Evolutionary conservation across 257 asterid species (phyloP), one percentile per base, ranked within the genome.

Genomic region (Primulina tabacum): DNA sequence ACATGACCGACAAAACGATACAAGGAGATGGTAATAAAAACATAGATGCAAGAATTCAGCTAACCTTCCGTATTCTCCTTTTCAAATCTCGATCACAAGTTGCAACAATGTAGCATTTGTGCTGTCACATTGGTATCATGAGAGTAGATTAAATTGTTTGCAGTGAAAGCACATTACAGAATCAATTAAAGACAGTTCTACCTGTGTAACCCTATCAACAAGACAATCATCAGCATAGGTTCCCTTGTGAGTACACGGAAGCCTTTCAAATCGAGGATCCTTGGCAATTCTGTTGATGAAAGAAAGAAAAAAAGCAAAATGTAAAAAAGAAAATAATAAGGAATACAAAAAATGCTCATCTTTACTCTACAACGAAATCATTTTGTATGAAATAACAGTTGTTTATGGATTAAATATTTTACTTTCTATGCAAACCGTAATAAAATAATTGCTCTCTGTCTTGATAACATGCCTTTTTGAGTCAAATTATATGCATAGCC

Each of bases 231-330:
- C 99, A 64, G 97, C 99, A 85, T 91, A 94, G 16, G 97, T 94
- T 78, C 99, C 97, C 77, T 85, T 91, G 87, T 94, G 99, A 38
- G 77, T 77, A 76, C 97, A 94, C 30, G 99, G 97, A 72, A 94
- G 97, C 90, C 97, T 89, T 78, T 88, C 97, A 77, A 94, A 88
- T 20, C 95, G 95, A 81, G 99, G 97, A 73, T 94, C 99, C 87
- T 91, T 91, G 0, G 99, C 99, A 69, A 91, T 89, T 82, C 99
- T 94, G 82, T 71, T 60, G 30, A 73, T 12, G 60, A 5, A 52
- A 70, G 56, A 72, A 34, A 40, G 6, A 50, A 28, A 9, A 8
- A 17, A 17, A 17, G 21, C 7, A 24, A 24, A 24, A 24, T 24
- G 26, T 24, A 24, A 24, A 0, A 0, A 24, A 24, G 26, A 24